A percentile compares a stretch with the other conserved stretches of the same genome.
Evolutionary conservation across 805 yeast species (phyloP).

Genomic region (Candida palmyrensis): DNA sequence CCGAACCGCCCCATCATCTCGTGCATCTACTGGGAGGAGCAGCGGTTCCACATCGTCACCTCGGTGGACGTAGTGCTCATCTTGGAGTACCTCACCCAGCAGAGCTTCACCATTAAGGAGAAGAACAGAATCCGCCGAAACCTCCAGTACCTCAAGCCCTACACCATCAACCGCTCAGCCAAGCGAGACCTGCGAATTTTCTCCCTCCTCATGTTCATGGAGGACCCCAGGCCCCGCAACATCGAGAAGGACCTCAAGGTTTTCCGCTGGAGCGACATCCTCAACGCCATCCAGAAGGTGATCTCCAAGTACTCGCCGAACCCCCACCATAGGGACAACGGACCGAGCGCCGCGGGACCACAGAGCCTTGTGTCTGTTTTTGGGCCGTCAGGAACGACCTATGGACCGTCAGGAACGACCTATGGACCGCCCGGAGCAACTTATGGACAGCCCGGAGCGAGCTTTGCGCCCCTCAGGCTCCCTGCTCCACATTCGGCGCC

Average conservation of each 20-base stretch:
- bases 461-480: no score
- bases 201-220: constrained; percentile 51
- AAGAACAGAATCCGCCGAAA: constrained; percentile 66
- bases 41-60: constrained; percentile 47
- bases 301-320: constrained; percentile 47
- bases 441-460: no score
- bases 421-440: no score
- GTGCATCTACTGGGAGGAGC: constrained; percentile 55
- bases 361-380: no score
- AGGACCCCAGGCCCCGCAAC: constrained; percentile 60
- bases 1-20: constrained; percentile 44
- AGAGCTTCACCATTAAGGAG: constrained; percentile 57
- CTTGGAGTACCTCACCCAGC: constrained; percentile 52
- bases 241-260: constrained; percentile 70
- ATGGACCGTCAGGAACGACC: no score
- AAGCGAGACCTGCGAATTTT: constrained; percentile 24
- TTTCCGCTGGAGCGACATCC: constrained; percentile 52
- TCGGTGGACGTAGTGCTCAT: constrained; percentile 59
- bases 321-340: constrained; percentile 7
- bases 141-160: constrained; percentile 57
- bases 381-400: no score
- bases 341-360: no score
- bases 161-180: constrained; percentile 49
- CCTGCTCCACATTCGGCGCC: no score
- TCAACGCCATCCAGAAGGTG: constrained; percentile 51